phyloP scores from a whole-genome alignment of 371 early-diverging fungal genomes.

The Syncephalastrum sp. region DNA sequence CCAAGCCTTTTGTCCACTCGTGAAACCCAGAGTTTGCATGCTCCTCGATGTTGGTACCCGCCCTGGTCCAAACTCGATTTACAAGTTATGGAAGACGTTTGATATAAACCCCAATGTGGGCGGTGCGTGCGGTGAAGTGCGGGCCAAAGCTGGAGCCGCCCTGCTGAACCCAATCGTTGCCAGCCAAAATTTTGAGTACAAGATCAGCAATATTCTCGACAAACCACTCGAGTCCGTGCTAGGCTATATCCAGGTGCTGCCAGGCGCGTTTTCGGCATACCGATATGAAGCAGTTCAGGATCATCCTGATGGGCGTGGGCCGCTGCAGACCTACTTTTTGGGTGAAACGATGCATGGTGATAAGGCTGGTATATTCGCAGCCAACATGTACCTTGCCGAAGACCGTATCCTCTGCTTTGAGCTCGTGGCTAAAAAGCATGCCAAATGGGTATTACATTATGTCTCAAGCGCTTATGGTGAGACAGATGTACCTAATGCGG shows the following conservation, averaged over 20 bases:
- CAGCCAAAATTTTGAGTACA: conserved; percentile 96
- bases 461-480: conserved; percentile 73
- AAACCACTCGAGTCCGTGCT: conserved; percentile 95
- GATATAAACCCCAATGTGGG: conserved; percentile 84
- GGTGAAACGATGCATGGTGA: conserved; percentile 86
- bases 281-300: conserved; percentile 85
- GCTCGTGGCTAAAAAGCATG: conserved; percentile 70
- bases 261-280: conserved; percentile 96
- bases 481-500: conserved; percentile 78
- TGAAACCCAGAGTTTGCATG: conserved; percentile 86
- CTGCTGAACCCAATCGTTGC: conserved; percentile 89
- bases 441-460: conserved; percentile 71
- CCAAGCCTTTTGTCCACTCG: conserved; percentile 84
- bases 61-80: conserved; percentile 80
- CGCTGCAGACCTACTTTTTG: conserved; percentile 88
- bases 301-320: conserved; percentile 62
- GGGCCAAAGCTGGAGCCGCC: conserved; percentile 72
- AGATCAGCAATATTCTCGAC: conserved; percentile 95
- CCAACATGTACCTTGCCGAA: conserved; percentile 82
- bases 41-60: conserved; percentile 93
- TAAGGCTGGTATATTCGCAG: conserved; percentile 64
- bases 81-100: conserved; percentile 91
- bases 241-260: conserved; percentile 93
- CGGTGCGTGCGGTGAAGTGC: conserved; percentile 96
- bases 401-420: conserved; percentile 90